Conservation (phyloP, 2,329 filamentous ascomycete species). For the Drechslera avenae region DNA sequence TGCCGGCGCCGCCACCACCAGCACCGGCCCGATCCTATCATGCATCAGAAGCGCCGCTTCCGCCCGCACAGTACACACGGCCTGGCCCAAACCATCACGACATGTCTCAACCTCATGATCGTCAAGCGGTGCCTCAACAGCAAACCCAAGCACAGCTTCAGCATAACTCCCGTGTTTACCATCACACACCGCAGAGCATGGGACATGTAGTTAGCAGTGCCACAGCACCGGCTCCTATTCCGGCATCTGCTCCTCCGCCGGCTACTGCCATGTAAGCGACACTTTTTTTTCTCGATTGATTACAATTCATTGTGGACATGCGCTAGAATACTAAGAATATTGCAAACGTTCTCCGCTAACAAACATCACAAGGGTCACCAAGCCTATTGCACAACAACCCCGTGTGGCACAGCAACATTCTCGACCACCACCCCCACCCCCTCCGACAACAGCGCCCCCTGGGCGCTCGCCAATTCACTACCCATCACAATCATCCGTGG, state of each 20-base stretch:
- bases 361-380: slow-evolving; percentile 24
- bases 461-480: slow-evolving; percentile 33
- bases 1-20: slow-evolving; percentile 21
- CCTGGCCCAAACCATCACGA: slow-evolving; percentile 24
- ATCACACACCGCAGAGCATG: slow-evolving; percentile 38
- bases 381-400: slow-evolving; percentile 48
- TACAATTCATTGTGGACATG: background rate
- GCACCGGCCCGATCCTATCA: slow-evolving; percentile 32
- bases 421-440: slow-evolving; percentile 25
- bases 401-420: slow-evolving; percentile 31
- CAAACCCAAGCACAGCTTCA: slow-evolving; percentile 32
- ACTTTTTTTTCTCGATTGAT: background rate
- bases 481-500: slow-evolving; percentile 32
- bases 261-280: slow-evolving; percentile 21
- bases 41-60: slow-evolving; percentile 22
- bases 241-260: background rate
- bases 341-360: background rate
- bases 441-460: slow-evolving; percentile 24
- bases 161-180: slow-evolving; percentile 39
- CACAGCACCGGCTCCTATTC: slow-evolving; percentile 17
- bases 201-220: slow-evolving; percentile 31
- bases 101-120: slow-evolving; percentile 31
- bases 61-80: slow-evolving; percentile 28
- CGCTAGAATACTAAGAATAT: background rate
- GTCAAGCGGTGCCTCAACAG: slow-evolving; percentile 25